Evolutionary conservation across 805 yeast species (phyloP), one percentile per base, ranked within the genome.

Genomic region (Saccharomycopsis babjevae): DNA sequence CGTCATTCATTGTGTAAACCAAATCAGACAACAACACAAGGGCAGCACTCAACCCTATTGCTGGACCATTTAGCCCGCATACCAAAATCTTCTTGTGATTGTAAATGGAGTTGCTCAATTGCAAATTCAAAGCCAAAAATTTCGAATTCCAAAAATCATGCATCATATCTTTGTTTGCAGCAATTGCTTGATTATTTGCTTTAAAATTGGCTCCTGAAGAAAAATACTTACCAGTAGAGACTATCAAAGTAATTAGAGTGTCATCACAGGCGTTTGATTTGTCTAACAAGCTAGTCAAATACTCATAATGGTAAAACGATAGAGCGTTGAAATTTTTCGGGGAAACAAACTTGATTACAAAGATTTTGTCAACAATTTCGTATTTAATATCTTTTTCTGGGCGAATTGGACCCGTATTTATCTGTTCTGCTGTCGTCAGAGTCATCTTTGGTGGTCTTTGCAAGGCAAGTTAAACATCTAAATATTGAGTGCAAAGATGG

Each of bases 51-150:
- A 90, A 77, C 0, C 97, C 97, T 62, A 90, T 80, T 5, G 83
- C 96, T 0, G 97, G 96, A 0, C 97, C 97, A 69, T 90, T 90
- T 61, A 90, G 76, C 3, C 90, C 92, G 54, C 83, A 82, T 32
- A 84, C 84, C 42, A 90, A 73, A 8, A 89, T 76, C 70, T 90
- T 90, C 10, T 78, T 73, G 72, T 90, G 97, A 67, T 83, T 80
- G 65, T 82, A 81, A 69, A 88, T 83, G 43, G 85, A 76, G 65
- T 83, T 81, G 4, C 94, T 84, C 59, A 90, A 73, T 67, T 79
- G 84, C 32, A 84, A 79, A 70, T 90, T 90, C 67, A 90, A 81
- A 3, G 90, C 80, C n/a, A 83, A 82, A 67, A 87, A 86, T 64
- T 75, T 74, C 59, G 77, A 73, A 56, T 82, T 71, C 86, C 88